A percentile compares a stretch with the other conserved stretches of the same genome.
These are phyloP conservation scores for Cydonia oblonga DNA, from an alignment of 331 rosid genomes.

Conservation along the genomic window DNA sequence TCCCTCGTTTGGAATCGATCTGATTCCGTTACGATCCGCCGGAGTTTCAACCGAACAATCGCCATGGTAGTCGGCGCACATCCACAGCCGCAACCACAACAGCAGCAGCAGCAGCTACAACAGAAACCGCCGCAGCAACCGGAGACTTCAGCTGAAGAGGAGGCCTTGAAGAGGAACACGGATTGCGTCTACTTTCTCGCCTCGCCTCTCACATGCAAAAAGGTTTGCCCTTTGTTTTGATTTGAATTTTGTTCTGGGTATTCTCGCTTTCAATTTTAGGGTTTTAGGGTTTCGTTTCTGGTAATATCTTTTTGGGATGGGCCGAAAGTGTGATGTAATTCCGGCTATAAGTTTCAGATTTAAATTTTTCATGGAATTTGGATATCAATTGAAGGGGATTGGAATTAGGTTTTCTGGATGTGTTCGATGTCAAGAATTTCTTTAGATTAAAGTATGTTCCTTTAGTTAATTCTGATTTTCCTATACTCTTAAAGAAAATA, in stretches of 20 bases:
- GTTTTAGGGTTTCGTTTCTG: conserved; percentile 7
- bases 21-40: conserved; percentile 13
- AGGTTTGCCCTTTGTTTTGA: conserved; percentile 29
- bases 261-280: conserved; percentile 8
- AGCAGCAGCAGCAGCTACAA: conserved; percentile 12
- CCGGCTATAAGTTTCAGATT: not conserved
- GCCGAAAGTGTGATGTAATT: not conserved
- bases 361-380: not conserved
- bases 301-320: not conserved
- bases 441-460: not conserved
- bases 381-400: not conserved
- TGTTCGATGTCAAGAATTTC: not conserved
- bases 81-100: conserved; percentile 32
- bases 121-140: conserved; percentile 18
- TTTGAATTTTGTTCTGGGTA: not conserved
- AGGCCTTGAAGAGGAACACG: conserved; percentile 81
- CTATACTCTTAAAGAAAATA: not conserved
- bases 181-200: conserved; percentile 99
- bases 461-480: not conserved
- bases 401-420: conserved; percentile 7
- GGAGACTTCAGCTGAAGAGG: conserved; percentile 58
- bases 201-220: conserved; percentile 94
- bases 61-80: conserved; percentile 65
- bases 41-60: conserved; percentile 17
- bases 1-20: conserved; percentile 12